Percentiles rank a stretch among this genome's conserved stretches.
These are phyloP conservation scores for Tetragonia tetragonoides DNA, from an alignment of 148 eudicot genomes.

Conservation along the genomic window DNA sequence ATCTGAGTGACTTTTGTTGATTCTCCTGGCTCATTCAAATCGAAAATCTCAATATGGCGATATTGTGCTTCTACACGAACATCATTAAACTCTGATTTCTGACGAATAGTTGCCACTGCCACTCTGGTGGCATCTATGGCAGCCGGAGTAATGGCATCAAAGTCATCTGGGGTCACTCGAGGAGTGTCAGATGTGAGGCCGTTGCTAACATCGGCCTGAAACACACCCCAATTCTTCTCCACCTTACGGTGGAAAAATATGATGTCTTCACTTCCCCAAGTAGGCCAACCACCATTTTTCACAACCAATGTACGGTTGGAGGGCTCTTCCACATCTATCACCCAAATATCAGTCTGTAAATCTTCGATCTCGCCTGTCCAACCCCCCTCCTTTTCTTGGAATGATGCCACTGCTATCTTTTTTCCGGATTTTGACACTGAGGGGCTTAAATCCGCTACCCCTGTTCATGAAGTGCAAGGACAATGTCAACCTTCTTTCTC, in stretches of 20 bases:
- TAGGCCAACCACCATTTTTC: slow-evolving; percentile 25
- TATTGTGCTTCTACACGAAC: neutral
- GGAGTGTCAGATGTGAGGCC: neutral
- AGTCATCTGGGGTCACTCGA: slow-evolving; percentile 14
- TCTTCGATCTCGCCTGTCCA: slow-evolving; percentile 20
- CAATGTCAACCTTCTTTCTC: too few species aligned
- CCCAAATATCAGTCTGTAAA: slow-evolving; percentile 15
- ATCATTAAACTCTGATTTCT: neutral
- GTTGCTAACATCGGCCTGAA: slow-evolving; percentile 17
- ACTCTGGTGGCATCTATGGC: slow-evolving; percentile 9
- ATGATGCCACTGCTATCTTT: slow-evolving; percentile 24
- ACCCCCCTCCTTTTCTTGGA: slow-evolving; percentile 3
- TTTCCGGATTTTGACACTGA: slow-evolving; percentile 18
- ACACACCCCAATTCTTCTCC: slow-evolving; percentile 19
- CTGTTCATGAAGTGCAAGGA: neutral
- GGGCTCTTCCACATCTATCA: slow-evolving; percentile 8
- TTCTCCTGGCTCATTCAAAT: neutral
- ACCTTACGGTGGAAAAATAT: slow-evolving; percentile 22
- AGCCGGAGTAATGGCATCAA: slow-evolving; percentile 19
- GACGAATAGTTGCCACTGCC: slow-evolving; percentile 11
- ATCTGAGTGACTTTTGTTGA: neutral
- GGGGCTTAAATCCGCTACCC: slow-evolving; percentile 13
- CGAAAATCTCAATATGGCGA: slow-evolving; percentile 25
- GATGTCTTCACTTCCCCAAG: slow-evolving; percentile 22
- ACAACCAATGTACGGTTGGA: slow-evolving; percentile 10